Conservation (phyloP, 75 land plant genomes). For the Pinus taeda region DNA sequence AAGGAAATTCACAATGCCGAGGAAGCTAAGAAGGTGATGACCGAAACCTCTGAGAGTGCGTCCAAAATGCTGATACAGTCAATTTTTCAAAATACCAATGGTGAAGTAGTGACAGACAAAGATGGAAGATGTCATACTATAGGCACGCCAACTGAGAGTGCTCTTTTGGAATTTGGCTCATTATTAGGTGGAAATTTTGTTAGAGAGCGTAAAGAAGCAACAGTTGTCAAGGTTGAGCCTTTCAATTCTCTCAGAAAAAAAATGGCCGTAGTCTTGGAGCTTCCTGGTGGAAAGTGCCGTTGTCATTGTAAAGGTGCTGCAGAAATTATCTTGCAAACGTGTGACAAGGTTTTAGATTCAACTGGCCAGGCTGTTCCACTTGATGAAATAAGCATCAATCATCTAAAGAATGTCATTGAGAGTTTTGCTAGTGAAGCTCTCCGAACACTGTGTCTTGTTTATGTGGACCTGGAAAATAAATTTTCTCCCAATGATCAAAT, state of each 20-base stretch:
- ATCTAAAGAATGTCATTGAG: conserved; percentile 65
- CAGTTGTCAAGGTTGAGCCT: conserved; percentile 76
- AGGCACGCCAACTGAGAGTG: conserved; percentile 93
- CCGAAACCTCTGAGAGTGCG: conserved; percentile 36
- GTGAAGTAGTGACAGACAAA: conserved; percentile 64
- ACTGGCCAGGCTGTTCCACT: conserved; percentile 62
- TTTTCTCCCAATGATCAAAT: conserved; percentile 36
- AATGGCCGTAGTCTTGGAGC: conserved; percentile 74
- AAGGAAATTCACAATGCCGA: conserved; percentile 30
- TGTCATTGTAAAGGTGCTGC: conserved; percentile 91
- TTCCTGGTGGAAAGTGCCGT: conserved; percentile 55
- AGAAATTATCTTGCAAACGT: conserved; percentile 76
- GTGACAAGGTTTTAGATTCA: conserved; percentile 63
- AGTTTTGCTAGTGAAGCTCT: conserved; percentile 87
- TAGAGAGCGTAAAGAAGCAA: conserved; percentile 37
- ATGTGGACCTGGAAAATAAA: conserved; percentile 58
- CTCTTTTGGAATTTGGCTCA: conserved; percentile 77
- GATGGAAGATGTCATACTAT: conserved; percentile 48
- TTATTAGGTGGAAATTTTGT: conserved; percentile 80
- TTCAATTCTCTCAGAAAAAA: conserved; percentile 85
- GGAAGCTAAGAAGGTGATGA: conserved; percentile 16
- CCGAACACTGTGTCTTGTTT: conserved; percentile 87
- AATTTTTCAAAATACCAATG: conserved; percentile 80
- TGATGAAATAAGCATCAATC: conserved; percentile 35
- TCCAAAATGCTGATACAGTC: conserved; percentile 49